Conservation (phyloP, 192 early-diverging fungal genomes). For the Coemansia biformis region DNA sequence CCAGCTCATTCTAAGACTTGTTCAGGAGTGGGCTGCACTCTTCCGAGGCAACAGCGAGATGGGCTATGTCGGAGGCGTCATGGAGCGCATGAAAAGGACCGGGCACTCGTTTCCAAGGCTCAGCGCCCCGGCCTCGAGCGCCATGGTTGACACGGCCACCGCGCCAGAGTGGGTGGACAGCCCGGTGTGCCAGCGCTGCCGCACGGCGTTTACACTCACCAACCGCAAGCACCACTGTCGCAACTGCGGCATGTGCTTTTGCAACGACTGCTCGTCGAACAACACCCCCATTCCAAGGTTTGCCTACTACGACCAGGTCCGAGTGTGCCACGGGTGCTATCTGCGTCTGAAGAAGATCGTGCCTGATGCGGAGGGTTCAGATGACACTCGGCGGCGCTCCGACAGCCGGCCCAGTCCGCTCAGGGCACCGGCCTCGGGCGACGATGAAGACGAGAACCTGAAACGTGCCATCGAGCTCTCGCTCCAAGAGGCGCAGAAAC, state of each 20-base stretch:
- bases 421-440: too few species aligned
- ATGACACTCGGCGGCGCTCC: conserved; percentile 7
- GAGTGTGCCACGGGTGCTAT: conserved; percentile 94
- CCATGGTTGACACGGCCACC: conserved; percentile 81
- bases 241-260: conserved; percentile 92
- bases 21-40: conserved; percentile 88
- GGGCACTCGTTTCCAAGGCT: conserved; percentile 71
- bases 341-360: conserved; percentile 64
- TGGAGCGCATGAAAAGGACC: conserved; percentile 67
- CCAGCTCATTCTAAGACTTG: conserved; percentile 63
- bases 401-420: conserved; percentile 4
- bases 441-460: conserved; percentile 84
- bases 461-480: conserved; percentile 90
- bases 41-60: conserved; percentile 76
- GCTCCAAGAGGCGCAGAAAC: conserved; percentile 59
- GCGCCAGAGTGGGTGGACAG: conserved; percentile 97
- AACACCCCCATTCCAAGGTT: conserved; percentile 74
- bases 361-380: conserved; percentile 16
- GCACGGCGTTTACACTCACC: conserved; percentile 85
- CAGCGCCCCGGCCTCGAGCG: conserved; percentile 54
- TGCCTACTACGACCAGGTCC: conserved; percentile 82
- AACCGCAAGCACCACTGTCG: conserved; percentile 99
- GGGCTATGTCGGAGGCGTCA: conserved; percentile 73
- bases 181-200: conserved; percentile 89
- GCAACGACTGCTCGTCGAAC: conserved; percentile 90